Evolutionary conservation across 2,329 filamentous ascomycete species (phyloP).

Genomic region (Claviceps maximensis): DNA sequence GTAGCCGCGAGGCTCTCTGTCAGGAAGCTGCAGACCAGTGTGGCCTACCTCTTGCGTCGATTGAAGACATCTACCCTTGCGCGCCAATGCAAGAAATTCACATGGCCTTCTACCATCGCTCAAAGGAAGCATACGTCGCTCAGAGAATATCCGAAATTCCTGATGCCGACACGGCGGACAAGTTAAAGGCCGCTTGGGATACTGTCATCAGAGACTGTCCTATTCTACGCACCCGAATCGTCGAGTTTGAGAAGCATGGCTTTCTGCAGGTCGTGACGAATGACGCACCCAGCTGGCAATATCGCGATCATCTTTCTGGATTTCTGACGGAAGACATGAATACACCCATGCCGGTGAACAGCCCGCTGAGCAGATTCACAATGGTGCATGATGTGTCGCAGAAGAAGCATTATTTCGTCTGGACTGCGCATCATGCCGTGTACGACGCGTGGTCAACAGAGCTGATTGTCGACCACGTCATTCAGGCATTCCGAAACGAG

Average conservation of each 20-base stretch:
- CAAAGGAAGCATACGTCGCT: constrained; percentile 8
- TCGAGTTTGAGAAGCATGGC: constrained; percentile 7
- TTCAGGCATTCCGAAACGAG: constrained; percentile 7
- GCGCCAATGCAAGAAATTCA: constrained; percentile 12
- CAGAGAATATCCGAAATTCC: constrained; percentile 8
- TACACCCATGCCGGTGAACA: constrained; percentile 9
- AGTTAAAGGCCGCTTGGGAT: constrained; percentile 9
- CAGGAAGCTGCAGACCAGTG: constrained; percentile 7
- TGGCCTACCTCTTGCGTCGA: constrained; percentile 1
- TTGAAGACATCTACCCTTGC: constrained; percentile 13
- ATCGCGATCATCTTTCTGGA: neutral
- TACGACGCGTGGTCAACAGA: constrained; percentile 40
- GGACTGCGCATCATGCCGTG: constrained; percentile 25
- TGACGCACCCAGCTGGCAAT: neutral
- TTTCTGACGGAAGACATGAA: neutral
- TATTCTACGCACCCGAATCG: constrained; percentile 8
- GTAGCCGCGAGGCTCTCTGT: neutral
- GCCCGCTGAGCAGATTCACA: constrained; percentile 6
- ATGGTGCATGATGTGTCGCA: constrained; percentile 1
- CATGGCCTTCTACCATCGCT: constrained; percentile 8
- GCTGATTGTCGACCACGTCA: constrained; percentile 13
- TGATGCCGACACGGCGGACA: neutral
- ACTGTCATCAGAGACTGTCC: constrained; percentile 6
- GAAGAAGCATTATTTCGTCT: constrained; percentile 6
- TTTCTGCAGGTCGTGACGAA: constrained; percentile 7